Conservation (phyloP, 805 yeast species). For the Ogataea sp. region DNA sequence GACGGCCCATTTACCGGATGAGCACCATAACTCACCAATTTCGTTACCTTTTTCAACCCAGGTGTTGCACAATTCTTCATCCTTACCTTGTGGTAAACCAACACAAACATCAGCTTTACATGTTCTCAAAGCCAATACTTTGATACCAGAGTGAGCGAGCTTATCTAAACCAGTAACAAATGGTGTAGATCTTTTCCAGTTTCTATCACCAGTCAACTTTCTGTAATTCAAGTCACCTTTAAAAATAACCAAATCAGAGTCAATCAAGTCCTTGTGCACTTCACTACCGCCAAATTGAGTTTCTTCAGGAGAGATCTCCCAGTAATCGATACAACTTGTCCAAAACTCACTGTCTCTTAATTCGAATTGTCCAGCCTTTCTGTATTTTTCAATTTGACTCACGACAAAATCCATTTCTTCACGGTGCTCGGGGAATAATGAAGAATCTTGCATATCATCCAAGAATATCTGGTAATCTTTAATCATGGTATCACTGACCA, state of each 20-base stretch:
- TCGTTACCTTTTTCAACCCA: conserved; percentile 56
- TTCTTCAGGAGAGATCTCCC: conserved; percentile 53
- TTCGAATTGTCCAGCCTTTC: conserved; percentile 37
- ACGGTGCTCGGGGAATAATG: conserved; percentile 43
- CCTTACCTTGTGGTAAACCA: conserved; percentile 67
- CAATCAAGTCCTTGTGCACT: conserved; percentile 50
- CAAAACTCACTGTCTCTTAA: conserved; percentile 68
- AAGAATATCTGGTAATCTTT: conserved; percentile 63
- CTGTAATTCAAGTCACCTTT: conserved; percentile 97
- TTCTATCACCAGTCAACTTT: conserved; percentile 84
- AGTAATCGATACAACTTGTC: conserved; percentile 74
- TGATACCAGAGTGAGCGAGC: conserved; percentile 54
- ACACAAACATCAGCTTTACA: conserved; percentile 95
- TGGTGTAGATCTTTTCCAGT: conserved; percentile 78
- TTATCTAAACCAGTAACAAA: conserved; percentile 65
- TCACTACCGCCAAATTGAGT: conserved; percentile 48
- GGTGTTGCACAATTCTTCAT: conserved; percentile 52
- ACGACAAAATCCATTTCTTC: conserved; percentile 42
- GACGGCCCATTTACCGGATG: conserved; percentile 93
- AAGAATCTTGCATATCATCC: conserved; percentile 42
- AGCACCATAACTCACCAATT: conserved; percentile 70
- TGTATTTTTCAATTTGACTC: conserved; percentile 34
- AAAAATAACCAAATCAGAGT: conserved; percentile 68
- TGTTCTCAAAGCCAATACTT: conserved; percentile 74
- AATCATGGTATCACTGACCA: conserved; percentile 92